These are phyloP conservation scores for Austroboletus niveus DNA, from an alignment of 1,284 basidiomycete species.

Conservation along the genomic window DNA sequence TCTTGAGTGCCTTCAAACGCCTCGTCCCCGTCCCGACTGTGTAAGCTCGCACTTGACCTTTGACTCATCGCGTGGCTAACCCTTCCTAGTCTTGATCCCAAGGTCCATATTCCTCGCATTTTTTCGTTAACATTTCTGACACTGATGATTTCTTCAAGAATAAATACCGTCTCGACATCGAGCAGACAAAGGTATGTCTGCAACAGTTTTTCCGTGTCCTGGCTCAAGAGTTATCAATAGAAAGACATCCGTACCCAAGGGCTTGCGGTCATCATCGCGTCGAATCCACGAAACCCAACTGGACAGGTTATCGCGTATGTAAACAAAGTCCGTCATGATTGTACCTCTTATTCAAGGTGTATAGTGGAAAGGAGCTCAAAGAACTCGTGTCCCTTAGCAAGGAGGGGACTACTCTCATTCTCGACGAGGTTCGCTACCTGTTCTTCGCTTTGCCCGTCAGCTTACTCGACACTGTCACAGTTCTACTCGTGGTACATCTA, in stretches of 20 bases:
- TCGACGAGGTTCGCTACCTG: constrained; percentile 69
- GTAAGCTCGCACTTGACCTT: constrained; percentile 43
- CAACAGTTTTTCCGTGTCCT: not conserved
- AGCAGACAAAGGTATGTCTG: constrained; percentile 57
- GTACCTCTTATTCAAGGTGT: constrained; percentile 3
- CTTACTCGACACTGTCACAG: constrained; percentile 34
- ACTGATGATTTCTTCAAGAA: constrained; percentile 33
- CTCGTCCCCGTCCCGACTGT: constrained; percentile 88
- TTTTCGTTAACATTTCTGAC: constrained; percentile 10
- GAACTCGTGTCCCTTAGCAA: constrained; percentile 73
- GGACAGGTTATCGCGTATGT: constrained; percentile 66
- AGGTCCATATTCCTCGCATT: constrained; percentile 36
- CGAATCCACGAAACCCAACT: constrained; percentile 91
- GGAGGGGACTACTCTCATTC: constrained; percentile 76
- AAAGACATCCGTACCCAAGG: constrained; percentile 80
- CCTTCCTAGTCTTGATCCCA: constrained; percentile 51
- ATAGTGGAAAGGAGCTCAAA: constrained; percentile 76
- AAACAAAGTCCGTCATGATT: constrained; percentile 11
- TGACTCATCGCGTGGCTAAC: constrained; percentile 12
- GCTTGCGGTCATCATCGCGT: constrained; percentile 82
- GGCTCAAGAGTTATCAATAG: constrained; percentile 33
- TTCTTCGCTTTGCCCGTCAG: not conserved
- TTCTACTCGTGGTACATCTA: constrained; percentile 95
- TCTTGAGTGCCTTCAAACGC: constrained; percentile 84
- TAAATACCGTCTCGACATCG: constrained; percentile 71